Evolutionary conservation across 768 basidiomycete species (phyloP).

Genomic region (Cystofilobasidium capitatum): DNA sequence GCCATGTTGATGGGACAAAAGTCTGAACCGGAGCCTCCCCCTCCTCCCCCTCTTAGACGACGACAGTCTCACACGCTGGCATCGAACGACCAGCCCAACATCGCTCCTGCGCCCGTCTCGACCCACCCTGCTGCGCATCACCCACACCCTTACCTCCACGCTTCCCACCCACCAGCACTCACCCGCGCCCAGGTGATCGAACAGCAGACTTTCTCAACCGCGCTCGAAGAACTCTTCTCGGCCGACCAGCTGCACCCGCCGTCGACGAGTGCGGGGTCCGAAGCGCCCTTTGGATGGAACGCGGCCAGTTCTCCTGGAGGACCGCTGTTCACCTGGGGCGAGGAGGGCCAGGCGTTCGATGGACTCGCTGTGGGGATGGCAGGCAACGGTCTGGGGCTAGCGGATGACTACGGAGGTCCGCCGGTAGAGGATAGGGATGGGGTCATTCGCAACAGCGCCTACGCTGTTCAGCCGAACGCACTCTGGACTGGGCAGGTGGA

Average conservation of each 20-base stretch:
- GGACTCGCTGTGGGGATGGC: no score
- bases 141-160: constrained; percentile 2
- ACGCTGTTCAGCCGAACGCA: no score
- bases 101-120: not conserved
- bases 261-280: not conserved
- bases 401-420: no score
- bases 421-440: no score
- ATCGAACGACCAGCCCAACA: not conserved
- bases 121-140: not conserved
- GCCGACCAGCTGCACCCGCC: not conserved
- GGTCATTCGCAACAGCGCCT: no score
- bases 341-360: no score
- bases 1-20: not conserved
- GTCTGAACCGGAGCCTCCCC: not conserved
- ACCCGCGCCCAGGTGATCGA: not conserved
- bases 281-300: not conserved
- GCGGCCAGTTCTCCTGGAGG: not conserved
- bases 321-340: no score
- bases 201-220: not conserved
- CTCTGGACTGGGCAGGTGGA: no score
- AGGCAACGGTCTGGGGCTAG: no score
- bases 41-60: not conserved
- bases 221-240: not conserved
- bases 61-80: not conserved
- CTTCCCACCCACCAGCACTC: not conserved